Evolutionary conservation across 768 basidiomycete species (phyloP).

Genomic region (Myochromella boudieri): DNA sequence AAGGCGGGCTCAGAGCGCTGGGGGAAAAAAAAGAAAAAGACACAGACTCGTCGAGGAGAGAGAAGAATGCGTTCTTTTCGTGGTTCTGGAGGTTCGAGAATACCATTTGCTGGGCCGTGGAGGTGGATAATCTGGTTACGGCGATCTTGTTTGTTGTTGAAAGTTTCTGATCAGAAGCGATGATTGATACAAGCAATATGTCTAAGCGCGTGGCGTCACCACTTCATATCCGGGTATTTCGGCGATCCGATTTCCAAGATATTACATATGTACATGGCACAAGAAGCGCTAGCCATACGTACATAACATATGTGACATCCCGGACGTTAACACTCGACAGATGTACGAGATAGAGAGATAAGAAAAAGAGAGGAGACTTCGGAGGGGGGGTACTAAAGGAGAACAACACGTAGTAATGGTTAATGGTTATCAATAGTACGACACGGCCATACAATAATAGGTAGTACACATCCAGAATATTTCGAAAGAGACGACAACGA

Average conservation of each 20-base stretch:
- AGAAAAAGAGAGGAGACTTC: background rate
- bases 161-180: too few species aligned
- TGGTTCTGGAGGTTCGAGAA: conserved; percentile 63
- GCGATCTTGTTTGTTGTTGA: too few species aligned
- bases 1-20: background rate
- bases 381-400: background rate
- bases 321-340: too few species aligned
- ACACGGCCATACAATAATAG: conserved; percentile 25
- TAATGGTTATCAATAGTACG: conserved; percentile 20
- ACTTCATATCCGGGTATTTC: too few species aligned
- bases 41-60: conserved; percentile 75
- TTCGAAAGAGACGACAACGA: conserved; percentile 6
- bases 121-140: background rate
- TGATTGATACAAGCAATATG: too few species aligned
- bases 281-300: too few species aligned
- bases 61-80: conserved; percentile 84
- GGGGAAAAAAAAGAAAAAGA: background rate
- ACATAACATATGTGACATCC: too few species aligned
- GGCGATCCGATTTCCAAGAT: too few species aligned
- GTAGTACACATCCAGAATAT: conserved; percentile 24
- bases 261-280: too few species aligned
- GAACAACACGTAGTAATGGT: background rate
- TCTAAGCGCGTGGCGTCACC: background rate
- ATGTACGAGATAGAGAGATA: too few species aligned
- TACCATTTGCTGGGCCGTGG: conserved; percentile 46